A percentile compares a stretch with the other conserved stretches of the same genome.
Conservation (phyloP, 1,139 yeast genomes). For the Yamadazyma sp. region DNA sequence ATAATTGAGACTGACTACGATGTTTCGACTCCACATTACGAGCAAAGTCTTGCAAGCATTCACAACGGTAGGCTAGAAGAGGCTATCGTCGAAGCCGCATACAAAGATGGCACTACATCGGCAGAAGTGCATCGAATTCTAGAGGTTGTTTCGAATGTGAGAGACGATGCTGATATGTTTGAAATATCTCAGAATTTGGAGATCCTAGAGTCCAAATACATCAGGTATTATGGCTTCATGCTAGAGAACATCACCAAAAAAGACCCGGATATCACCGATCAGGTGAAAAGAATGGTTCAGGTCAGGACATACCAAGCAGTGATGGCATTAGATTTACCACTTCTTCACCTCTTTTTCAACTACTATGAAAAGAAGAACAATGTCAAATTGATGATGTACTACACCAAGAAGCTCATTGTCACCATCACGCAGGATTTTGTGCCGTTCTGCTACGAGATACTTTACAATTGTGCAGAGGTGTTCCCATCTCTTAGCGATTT, state of each 20-base stretch:
- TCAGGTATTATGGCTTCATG: constrained; percentile 1
- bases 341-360: constrained; percentile 27
- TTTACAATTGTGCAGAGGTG: constrained; percentile 31
- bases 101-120: not conserved
- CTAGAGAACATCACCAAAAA: not conserved
- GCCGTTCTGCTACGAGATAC: constrained; percentile 28
- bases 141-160: constrained; percentile 19
- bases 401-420: constrained; percentile 29
- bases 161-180: constrained; percentile 19
- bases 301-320: constrained; percentile 9
- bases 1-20: constrained; percentile 16
- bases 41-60: constrained; percentile 16
- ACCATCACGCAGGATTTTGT: constrained; percentile 29
- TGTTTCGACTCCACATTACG: constrained; percentile 16
- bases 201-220: constrained; percentile 25
- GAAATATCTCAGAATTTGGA: constrained; percentile 22
- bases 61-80: constrained; percentile 26
- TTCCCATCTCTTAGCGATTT: constrained; percentile 30
- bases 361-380: constrained; percentile 29
- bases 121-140: constrained; percentile 2
- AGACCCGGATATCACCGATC: constrained; percentile 2
- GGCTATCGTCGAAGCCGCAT: constrained; percentile 1
- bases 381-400: constrained; percentile 24
- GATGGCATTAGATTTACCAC: constrained; percentile 22
- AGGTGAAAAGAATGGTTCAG: constrained; percentile 8